Base-by-base conservation (phyloP, 352 stramenopile species). In the Phytopythium delawarense region DNA sequence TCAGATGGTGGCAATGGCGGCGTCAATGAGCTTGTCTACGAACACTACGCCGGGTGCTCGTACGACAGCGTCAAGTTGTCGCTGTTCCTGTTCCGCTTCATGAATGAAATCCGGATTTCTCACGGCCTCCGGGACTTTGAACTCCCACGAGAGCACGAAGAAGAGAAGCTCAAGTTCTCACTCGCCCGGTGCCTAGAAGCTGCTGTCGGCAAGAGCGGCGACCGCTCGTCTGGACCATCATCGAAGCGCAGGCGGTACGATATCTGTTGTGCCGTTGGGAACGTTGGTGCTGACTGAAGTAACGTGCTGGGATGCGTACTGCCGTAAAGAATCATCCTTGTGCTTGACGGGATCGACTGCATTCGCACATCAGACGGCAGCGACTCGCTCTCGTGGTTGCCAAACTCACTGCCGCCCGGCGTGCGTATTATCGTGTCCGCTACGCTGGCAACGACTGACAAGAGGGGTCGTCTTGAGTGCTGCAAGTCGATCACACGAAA, bases 91-190 rank as follows among this genome's bases (percentile, higher is more conserved):
- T 94, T 91, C 63, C 78, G 86, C 30, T 79, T 92, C 59, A 93
- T 94, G 82, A 74, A 79, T 53, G 77, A 92, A 60, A 72, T 94
- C 64, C 90, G 90, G 45, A 70, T 79, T 23, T 82, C 78, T 23
- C 91, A 87, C 48, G 74, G 53, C 9, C 75, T 94, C n/a, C 73
- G 77, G 0, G 86, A 94, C 28, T 94, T 94, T 56, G 86, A 94
- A 56, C 70, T 93, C 8, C 84, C 84, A 13, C 79, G 69, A 32
- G 84, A 92, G 30, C 77, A 92, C 62, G 84, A 94, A 46, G 86
- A 94, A 61, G 84, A 94, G 56, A 92, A 93, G 61, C 77, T 94
- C 64, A 92, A 92, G 63, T 94, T 93, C 25, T 92, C 86, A 0
- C 83, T 94, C 23, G 81, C 66, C 25, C 76, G 86, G 9, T 94